Conservation (phyloP, 2,329 filamentous ascomycete species). For the Balansia obtecta region DNA sequence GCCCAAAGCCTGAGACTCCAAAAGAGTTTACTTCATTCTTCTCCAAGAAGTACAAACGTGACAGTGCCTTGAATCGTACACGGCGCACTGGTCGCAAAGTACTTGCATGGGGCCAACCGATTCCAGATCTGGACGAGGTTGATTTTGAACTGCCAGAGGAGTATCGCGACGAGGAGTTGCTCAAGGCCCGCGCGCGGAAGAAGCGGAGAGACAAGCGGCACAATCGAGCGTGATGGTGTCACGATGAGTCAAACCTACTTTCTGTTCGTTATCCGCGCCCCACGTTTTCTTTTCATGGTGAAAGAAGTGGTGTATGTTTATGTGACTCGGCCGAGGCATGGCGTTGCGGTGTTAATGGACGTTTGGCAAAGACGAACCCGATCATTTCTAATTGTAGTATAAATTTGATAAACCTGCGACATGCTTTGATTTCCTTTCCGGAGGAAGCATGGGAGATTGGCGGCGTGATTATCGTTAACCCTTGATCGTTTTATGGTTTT, state of each 20-base stretch:
- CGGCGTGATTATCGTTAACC: background rate
- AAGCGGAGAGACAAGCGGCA: constrained; percentile 48
- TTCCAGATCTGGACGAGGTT: constrained; percentile 58
- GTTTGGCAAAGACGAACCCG: background rate
- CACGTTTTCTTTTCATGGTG: background rate
- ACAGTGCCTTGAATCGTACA: constrained; percentile 61
- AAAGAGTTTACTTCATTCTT: constrained; percentile 82
- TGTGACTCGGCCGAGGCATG: background rate
- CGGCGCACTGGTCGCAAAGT: constrained; percentile 58
- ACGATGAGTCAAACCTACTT: background rate
- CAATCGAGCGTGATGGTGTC: constrained; percentile 24
- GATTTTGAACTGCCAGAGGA: constrained; percentile 69
- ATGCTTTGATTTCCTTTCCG: background rate
- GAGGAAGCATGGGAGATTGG: background rate
- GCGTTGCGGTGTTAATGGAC: constrained; percentile 3
- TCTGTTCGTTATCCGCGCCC: background rate
- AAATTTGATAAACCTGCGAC: background rate
- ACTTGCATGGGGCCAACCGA: constrained; percentile 67
- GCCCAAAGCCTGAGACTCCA: constrained; percentile 23
- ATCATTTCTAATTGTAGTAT: background rate
- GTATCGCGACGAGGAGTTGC: constrained; percentile 40
- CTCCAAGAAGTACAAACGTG: constrained; percentile 63
- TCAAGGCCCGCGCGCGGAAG: constrained; percentile 48
- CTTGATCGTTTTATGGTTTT: background rate
- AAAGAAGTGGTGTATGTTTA: background rate